phyloP scores from a whole-genome alignment of 345 rosid genomes.

The Angophora floribunda region DNA sequence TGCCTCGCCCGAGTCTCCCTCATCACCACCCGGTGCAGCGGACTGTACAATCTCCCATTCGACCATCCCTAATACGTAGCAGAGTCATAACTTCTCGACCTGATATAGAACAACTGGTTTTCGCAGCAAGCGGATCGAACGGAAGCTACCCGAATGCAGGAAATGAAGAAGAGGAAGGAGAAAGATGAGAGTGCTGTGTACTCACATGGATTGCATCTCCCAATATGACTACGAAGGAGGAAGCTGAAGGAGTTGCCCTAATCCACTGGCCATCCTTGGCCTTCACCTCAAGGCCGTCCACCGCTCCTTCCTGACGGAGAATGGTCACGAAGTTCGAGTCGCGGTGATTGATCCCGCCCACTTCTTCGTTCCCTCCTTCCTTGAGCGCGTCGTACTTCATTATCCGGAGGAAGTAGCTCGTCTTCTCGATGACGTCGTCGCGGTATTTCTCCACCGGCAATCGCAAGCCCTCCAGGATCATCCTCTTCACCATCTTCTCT shows the following conservation, averaged over 20 bases:
- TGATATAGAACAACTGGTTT: too few relatives aligned
- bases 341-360: background rate
- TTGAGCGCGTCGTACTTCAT: background rate
- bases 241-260: background rate
- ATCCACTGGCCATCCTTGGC: background rate
- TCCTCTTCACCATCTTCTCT: background rate
- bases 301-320: constrained; percentile 1
- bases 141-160: background rate
- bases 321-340: constrained; percentile 1
- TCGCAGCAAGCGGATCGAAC: background rate
- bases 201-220: background rate
- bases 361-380: background rate
- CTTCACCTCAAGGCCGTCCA: background rate
- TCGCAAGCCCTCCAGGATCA: background rate
- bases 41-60: background rate
- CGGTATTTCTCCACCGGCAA: background rate
- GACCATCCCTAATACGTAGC: background rate
- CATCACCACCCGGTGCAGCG: background rate
- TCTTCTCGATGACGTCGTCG: background rate
- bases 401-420: background rate
- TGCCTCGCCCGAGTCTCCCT: background rate
- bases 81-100: background rate
- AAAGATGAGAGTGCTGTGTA: background rate
- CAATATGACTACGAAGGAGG: background rate
- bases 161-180: background rate